Evolutionary conservation across 805 yeast species (phyloP).

Genomic region (Komagataella kurtzmanii): DNA sequence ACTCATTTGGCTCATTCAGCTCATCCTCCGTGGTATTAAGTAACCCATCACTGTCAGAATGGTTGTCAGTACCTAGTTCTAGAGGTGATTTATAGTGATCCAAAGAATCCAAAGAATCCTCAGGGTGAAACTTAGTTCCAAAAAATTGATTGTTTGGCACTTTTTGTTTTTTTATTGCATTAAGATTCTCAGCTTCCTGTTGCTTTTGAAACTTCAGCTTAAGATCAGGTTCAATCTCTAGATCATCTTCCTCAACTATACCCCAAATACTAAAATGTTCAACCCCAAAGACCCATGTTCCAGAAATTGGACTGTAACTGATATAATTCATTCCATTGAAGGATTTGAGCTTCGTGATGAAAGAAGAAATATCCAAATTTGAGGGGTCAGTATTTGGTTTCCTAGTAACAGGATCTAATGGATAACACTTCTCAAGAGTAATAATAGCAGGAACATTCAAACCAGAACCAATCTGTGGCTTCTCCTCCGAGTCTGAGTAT

Average conservation of each 20-base stretch:
- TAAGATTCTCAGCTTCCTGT: conserved; percentile 11
- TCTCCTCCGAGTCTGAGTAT: conserved; percentile 36
- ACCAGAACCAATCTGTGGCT: conserved; percentile 56
- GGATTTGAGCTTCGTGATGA: conserved; percentile 35
- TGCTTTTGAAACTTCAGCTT: conserved; percentile 16
- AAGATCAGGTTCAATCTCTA: conserved; percentile 37
- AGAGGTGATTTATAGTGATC: conserved; percentile 4
- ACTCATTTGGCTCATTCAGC: not conserved
- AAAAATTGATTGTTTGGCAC: conserved; percentile 9
- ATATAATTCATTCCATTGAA: conserved; percentile 65
- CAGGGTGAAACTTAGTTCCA: conserved; percentile 11
- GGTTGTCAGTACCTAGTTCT: conserved; percentile 4
- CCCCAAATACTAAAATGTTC: conserved; percentile 96
- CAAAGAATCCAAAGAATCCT: conserved; percentile 13
- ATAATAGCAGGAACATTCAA: conserved; percentile 68
- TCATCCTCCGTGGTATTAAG: conserved; percentile 1
- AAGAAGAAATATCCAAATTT: conserved; percentile 28
- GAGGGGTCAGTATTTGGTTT: conserved; percentile 15
- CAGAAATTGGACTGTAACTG: conserved; percentile 64
- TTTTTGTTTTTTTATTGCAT: conserved; percentile 7
- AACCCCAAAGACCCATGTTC: conserved; percentile 70
- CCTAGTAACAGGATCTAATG: conserved; percentile 19
- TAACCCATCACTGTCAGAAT: conserved; percentile 5
- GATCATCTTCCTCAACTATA: conserved; percentile 52
- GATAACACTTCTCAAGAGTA: conserved; percentile 48